Evolutionary conservation across 139 green algal genomes (phyloP), one percentile per base, ranked within the genome.

Genomic region (Volvox africanus): DNA sequence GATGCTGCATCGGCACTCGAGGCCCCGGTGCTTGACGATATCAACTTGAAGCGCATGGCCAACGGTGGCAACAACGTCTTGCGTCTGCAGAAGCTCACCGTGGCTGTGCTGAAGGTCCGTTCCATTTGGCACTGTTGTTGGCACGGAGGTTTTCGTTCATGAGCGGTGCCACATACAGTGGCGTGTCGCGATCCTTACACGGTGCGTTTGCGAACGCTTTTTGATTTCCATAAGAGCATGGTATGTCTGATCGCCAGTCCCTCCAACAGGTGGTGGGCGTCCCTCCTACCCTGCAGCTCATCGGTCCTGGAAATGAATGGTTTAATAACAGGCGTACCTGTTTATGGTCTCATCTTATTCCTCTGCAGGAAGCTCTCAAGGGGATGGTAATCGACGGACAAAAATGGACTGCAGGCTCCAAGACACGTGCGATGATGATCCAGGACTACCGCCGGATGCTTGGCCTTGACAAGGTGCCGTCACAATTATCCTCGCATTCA

Each of bases 11-110:
- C 71, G 71, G 71, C 12, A 18, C 44, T 85, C 33, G 91, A 86
- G 36, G 62, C 28, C 21, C 78, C 69, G 21, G 50, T 91, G 0
- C 26, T 86, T 35, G 85, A 86, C 11, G 36, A 87, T 28, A 75
- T 87, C 50, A 92, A 90, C 77, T 30, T 71, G 12, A 77, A 91
- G 68, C 92, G 93, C 32, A 68, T 44, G 0, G 44, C 61, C 13
- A 69, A 80, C 33, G 95, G 94, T 22, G 20, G 50, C 69, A 26
- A 91, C 79, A 81, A 55, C 44, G 44, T 55, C 44, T 55, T 84
- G 28, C 33, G 86, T 0, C 73, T 94, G 0, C 32, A 88, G 19
- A 94, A 93, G 87, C 94, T 97, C 33, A 97, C 96, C 2, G 94
- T 97, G 36, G 86, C 92, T 67, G 37, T 93, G 33, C 89, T 94